Conservation (phyloP, 106 monocot species). For the Cymbidium sinense region DNA sequence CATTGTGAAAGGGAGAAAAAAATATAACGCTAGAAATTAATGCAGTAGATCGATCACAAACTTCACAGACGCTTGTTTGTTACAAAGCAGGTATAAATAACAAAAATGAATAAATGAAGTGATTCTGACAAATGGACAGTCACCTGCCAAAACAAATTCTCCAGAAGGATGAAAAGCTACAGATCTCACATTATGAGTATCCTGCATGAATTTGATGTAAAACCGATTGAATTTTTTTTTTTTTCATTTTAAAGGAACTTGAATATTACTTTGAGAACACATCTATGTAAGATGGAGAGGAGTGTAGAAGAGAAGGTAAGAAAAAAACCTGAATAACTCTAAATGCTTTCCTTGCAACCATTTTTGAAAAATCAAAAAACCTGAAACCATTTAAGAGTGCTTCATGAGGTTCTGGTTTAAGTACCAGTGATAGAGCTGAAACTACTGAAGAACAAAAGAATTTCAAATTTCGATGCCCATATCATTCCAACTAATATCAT, state of each 20-base stretch:
- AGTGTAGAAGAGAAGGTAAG: neutral
- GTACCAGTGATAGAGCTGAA: neutral
- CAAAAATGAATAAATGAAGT: neutral
- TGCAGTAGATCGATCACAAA: too few species aligned
- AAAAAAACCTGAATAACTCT: conserved; percentile 86
- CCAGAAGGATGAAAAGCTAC: conserved; percentile 98
- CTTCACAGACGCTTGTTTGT: neutral
- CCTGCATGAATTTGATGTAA: conserved; percentile 27
- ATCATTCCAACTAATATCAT: neutral
- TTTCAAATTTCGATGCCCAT: neutral
- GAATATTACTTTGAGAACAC: neutral
- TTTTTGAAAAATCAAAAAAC: conserved; percentile 95
- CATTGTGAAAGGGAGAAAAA: too few species aligned
- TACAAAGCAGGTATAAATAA: neutral
- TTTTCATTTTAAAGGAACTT: neutral
- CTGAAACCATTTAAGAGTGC: conserved; percentile 25
- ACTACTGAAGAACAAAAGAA: neutral
- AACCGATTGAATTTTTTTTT: neutral
- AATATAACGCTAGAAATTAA: too few species aligned
- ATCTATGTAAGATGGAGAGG: neutral
- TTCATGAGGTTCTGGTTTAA: neutral
- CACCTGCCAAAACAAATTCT: conserved; percentile 87
- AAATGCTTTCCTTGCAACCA: conserved; percentile 81
- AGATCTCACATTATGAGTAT: conserved; percentile 97
- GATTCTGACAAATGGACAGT: neutral